A percentile compares a stretch with the other conserved stretches of the same genome.
Conservation (phyloP, 1,284 basidiomycete genomes). For the Golubevia sp. region DNA sequence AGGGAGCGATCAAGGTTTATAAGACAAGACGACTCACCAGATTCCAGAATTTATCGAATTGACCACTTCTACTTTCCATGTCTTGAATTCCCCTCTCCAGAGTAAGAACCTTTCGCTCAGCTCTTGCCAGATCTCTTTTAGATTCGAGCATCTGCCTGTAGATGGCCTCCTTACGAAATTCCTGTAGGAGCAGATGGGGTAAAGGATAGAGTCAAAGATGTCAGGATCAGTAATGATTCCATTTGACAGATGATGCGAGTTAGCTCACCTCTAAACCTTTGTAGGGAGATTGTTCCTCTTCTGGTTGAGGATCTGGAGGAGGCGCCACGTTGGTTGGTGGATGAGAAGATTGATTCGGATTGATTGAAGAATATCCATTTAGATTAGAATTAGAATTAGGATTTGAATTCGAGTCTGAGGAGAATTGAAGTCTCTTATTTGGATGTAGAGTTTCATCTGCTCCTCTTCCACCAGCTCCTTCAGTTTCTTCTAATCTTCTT, state of each 20-base stretch:
- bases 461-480: neutral
- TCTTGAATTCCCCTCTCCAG: slow-evolving; percentile 20
- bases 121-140: slow-evolving; percentile 21
- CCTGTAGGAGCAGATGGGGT: slow-evolving; percentile 9
- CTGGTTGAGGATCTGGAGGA: slow-evolving; percentile 1
- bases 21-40: slow-evolving; percentile 14
- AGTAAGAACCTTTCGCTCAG: slow-evolving; percentile 22
- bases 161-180: slow-evolving; percentile 53
- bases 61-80: slow-evolving; percentile 18
- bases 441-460: neutral
- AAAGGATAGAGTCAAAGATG: neutral
- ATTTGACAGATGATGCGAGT: neutral
- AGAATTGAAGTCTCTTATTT: neutral
- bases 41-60: slow-evolving; percentile 23
- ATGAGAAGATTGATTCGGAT: too few species aligned
- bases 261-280: slow-evolving; percentile 25
- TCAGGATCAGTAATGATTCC: slow-evolving; percentile 7
- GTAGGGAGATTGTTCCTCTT: slow-evolving; percentile 25
- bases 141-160: slow-evolving; percentile 47
- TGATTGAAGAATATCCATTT: neutral
- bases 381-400: neutral
- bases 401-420: neutral
- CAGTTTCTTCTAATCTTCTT: neutral
- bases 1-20: slow-evolving; percentile 3
- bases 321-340: too few species aligned